phyloP scores from a whole-genome alignment of 169 alveolate species.

The Babesia ovis region DNA sequence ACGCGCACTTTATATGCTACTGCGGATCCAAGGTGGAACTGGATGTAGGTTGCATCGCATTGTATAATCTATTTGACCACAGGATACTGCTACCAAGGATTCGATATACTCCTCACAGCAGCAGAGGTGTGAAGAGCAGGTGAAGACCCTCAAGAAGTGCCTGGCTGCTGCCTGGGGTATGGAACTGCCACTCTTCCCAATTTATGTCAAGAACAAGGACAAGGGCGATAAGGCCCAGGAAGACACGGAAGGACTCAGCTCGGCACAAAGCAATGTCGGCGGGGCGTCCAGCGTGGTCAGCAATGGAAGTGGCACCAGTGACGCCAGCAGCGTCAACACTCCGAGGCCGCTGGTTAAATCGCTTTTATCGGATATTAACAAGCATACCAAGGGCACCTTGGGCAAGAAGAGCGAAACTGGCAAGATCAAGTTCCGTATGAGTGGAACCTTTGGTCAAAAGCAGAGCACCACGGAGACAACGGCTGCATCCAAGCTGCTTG shows the following conservation, averaged over 20 bases:
- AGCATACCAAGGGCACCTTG: neutral
- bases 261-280: conserved; percentile 42
- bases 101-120: conserved; percentile 65
- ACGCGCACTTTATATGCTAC: conserved; percentile 75
- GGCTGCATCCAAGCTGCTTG: conserved; percentile 2
- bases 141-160: conserved; percentile 45
- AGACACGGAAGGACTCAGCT: neutral
- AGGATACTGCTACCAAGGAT: conserved; percentile 56
- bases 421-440: conserved; percentile 62
- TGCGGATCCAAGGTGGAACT: conserved; percentile 74
- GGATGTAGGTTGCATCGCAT: conserved; percentile 57
- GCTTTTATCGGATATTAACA: conserved; percentile 32
- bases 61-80: neutral
- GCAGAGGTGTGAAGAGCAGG: conserved; percentile 68
- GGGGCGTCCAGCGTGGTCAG: conserved; percentile 60
- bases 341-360: conserved; percentile 27
- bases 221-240: conserved; percentile 9
- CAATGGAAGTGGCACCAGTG: conserved; percentile 26
- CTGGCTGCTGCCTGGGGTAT: conserved; percentile 68
- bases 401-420: conserved; percentile 12
- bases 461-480: neutral
- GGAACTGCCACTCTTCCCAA: conserved; percentile 64
- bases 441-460: neutral
- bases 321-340: neutral
- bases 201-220: conserved; percentile 28